Base-by-base conservation (phyloP, 495 filamentous ascomycete species). In the Glonium stellatum region DNA sequence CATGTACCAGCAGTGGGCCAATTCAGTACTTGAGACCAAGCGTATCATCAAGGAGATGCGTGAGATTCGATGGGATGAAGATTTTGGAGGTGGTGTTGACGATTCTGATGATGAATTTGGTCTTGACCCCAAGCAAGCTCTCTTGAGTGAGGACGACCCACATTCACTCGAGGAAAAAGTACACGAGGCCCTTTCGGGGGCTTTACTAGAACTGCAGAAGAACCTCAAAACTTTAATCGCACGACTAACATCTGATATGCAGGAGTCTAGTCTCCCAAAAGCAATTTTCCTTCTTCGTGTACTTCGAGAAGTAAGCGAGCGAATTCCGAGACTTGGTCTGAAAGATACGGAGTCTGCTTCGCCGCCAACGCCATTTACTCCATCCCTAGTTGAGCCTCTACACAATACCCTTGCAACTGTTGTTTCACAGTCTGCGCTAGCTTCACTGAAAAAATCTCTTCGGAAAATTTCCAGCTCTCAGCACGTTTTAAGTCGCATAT, bases 91-190 rank as follows among this genome's bases (percentile, higher is more conserved):
- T 25, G 84, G 86, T 52, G 79, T 84, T 15, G 86, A 88, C 39
- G 89, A 92, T 42, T 85, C 91, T 46, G 82, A 86, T 1, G 79
- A 62, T 27, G 67, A 65, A 1, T 49, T 59, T 37, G 56, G 47
- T 15, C n/a, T 86, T 36, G 84, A 92, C 59, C 79, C 81, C 22
- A 75, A 85, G 37, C 80, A 87, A 31, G 75, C 76, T 3, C 72
- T 84, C 12, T 76, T 95, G 34, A 87, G 83, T 67, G 79, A 82
- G 35, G 82, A 92, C 27, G 93, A 97, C 67, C 86, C 89, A 1
- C 69, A 77, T 39, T 62, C 80, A 23, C 68, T 96, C 13, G 80
- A 82, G 42, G 76, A 85, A 23, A 77, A 81, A 34, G 79, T 95
- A 0, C 70, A 80, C 31, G 59, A 76, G 0, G 79, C 84, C 12